Conservation (phyloP, 495 filamentous ascomycete species). For the Neurospora terricola region DNA sequence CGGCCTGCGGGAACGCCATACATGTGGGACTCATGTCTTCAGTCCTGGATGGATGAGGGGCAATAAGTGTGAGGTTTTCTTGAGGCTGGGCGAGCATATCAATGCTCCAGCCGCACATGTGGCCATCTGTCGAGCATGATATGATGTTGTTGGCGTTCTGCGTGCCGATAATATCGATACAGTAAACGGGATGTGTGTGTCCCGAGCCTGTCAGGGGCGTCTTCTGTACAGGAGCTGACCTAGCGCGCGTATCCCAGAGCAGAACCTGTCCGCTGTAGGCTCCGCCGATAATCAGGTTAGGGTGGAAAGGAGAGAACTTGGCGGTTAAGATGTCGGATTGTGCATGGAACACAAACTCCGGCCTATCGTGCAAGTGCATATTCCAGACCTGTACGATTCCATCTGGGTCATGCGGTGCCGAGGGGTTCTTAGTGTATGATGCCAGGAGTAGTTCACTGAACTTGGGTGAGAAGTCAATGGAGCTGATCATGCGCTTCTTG, state of each 20-base stretch:
- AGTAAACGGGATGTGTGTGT: slow-evolving; percentile 95
- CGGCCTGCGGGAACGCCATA: slow-evolving; percentile 90
- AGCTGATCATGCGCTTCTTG: slow-evolving; percentile 91
- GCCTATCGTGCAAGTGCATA: slow-evolving; percentile 80
- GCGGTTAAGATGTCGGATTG: slow-evolving; percentile 92
- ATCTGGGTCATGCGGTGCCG: slow-evolving; percentile 89
- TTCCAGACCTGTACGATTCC: slow-evolving; percentile 97
- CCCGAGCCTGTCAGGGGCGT: slow-evolving; percentile 87
- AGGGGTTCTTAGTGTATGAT: slow-evolving; percentile 92
- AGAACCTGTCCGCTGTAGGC: slow-evolving; percentile 94
- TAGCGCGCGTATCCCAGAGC: slow-evolving; percentile 93
- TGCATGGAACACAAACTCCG: slow-evolving; percentile 93
- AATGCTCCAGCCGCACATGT: slow-evolving; percentile 90
- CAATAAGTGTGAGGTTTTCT: slow-evolving; percentile 76
- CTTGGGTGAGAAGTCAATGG: slow-evolving; percentile 87
- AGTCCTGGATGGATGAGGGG: slow-evolving; percentile 79
- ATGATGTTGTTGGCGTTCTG: slow-evolving; percentile 99
- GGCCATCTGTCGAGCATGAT: slow-evolving; percentile 89
- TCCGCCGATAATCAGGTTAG: slow-evolving; percentile 87
- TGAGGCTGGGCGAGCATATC: slow-evolving; percentile 96
- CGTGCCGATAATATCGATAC: slow-evolving; percentile 88
- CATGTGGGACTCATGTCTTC: slow-evolving; percentile 94
- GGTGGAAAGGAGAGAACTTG: slow-evolving; percentile 95
- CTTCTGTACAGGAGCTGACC: slow-evolving; percentile 83
- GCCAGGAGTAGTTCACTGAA: slow-evolving; percentile 89